Percentiles rank a stretch among this genome's conserved stretches.
Evolutionary conservation across 306 rosid genomes (phyloP).

Genomic region (Rubus idaeus): DNA sequence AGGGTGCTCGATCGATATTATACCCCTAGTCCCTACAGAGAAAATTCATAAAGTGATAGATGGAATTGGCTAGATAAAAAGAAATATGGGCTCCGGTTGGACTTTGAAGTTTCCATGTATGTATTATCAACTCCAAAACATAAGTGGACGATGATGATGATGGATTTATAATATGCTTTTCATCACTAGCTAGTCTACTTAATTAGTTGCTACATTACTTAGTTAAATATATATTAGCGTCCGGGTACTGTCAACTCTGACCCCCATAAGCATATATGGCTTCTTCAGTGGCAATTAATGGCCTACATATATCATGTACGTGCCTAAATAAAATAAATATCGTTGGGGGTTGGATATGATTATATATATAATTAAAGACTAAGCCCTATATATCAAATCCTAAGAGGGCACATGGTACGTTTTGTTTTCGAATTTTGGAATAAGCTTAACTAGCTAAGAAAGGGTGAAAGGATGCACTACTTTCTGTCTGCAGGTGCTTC

Average conservation of each 20-base stretch:
- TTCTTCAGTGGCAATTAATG: not conserved
- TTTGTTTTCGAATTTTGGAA: slow-evolving; percentile 8
- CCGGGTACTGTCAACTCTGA: not conserved
- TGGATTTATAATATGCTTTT: not conserved
- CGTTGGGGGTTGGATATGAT: not conserved
- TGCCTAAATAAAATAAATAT: not conserved
- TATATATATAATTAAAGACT: not conserved
- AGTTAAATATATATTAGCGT: not conserved
- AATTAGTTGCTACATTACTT: not conserved
- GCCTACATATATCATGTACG: not conserved
- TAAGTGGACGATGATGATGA: slow-evolving; percentile 9
- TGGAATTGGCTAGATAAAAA: not conserved
- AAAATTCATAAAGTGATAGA: not conserved
- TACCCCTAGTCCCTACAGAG: not conserved
- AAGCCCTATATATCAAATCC: not conserved
- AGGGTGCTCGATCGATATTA: not conserved
- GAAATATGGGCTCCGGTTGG: not conserved
- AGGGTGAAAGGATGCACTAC: not conserved
- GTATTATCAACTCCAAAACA: not conserved
- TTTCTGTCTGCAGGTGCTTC: slow-evolving; percentile 2
- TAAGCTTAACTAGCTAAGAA: not conserved
- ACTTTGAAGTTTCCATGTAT: not conserved
- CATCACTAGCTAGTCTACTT: not conserved
- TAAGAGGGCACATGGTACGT: not conserved
- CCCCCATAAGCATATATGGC: not conserved